Evolutionary conservation across 148 eudicot genomes (phyloP).

Genomic region (Gaultheria prostrata): DNA sequence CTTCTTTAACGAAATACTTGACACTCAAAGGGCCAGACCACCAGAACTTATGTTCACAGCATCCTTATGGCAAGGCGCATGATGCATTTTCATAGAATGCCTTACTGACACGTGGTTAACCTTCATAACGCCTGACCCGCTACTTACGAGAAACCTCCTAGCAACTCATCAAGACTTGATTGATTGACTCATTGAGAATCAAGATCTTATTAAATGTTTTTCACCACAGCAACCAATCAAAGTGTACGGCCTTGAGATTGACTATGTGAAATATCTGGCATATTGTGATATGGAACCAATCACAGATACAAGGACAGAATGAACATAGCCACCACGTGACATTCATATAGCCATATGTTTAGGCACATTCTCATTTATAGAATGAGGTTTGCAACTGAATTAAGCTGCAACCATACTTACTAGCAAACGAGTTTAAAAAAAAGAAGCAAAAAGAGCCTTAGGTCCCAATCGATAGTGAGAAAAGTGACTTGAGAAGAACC

Average conservation of each 20-base stretch:
- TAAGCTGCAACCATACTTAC: conserved; percentile 6
- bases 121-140: background rate
- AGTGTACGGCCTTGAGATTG: background rate
- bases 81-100: background rate
- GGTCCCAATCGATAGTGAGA: too few species aligned
- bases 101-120: background rate
- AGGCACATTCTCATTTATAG: background rate
- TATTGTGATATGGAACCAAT: background rate
- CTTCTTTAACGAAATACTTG: background rate
- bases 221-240: background rate
- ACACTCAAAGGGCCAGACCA: background rate
- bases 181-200: background rate
- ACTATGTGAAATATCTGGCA: background rate
- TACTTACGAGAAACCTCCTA: too few species aligned
- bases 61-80: background rate
- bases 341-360: background rate
- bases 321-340: background rate
- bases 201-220: background rate
- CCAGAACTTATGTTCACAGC: background rate
- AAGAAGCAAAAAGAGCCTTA: too few species aligned
- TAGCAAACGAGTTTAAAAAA: background rate
- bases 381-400: background rate
- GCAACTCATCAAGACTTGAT: background rate
- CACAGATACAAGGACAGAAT: background rate
- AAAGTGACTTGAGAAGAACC: too few species aligned